A percentile compares a stretch with the other conserved stretches of the same genome.
phyloP scores from a whole-genome alignment of 805 yeast species.

The Geotrichum ghanense region DNA sequence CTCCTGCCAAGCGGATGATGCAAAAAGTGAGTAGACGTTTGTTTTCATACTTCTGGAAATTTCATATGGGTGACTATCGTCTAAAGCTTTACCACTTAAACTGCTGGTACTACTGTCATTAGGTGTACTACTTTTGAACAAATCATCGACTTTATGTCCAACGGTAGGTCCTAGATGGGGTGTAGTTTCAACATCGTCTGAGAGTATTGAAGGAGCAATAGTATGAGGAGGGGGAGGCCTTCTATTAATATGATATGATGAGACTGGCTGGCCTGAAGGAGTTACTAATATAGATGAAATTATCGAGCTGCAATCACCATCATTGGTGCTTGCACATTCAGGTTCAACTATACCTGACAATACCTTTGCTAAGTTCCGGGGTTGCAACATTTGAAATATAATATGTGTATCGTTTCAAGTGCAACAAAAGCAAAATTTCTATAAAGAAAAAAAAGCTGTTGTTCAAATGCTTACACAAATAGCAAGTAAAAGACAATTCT shows the following conservation, averaged over 20 bases:
- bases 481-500: too few relatives aligned
- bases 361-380: not conserved
- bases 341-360: not conserved
- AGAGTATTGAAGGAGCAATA: constrained; percentile 2
- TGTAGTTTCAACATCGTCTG: not conserved
- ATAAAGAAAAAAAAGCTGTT: too few relatives aligned
- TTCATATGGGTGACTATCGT: constrained; percentile 11
- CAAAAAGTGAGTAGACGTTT: constrained; percentile 22
- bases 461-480: too few relatives aligned
- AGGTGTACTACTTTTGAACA: not conserved
- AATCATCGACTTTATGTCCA: not conserved
- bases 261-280: constrained; percentile 12
- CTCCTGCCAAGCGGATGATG: constrained; percentile 20
- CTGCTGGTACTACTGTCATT: not conserved
- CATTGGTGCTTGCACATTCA: not conserved
- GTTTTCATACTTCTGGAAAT: constrained; percentile 19
- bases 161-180: not conserved
- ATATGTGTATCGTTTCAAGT: too few relatives aligned
- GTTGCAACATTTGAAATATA: not conserved
- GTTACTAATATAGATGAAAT: constrained; percentile 17
- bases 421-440: too few relatives aligned
- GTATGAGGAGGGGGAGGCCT: constrained; percentile 12
- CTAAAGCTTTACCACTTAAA: not conserved
- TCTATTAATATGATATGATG: constrained; percentile 15
- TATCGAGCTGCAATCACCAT: constrained; percentile 4